Evolutionary conservation across 192 early-diverging fungal species (phyloP).

Genomic region (Coemansia sp.): DNA sequence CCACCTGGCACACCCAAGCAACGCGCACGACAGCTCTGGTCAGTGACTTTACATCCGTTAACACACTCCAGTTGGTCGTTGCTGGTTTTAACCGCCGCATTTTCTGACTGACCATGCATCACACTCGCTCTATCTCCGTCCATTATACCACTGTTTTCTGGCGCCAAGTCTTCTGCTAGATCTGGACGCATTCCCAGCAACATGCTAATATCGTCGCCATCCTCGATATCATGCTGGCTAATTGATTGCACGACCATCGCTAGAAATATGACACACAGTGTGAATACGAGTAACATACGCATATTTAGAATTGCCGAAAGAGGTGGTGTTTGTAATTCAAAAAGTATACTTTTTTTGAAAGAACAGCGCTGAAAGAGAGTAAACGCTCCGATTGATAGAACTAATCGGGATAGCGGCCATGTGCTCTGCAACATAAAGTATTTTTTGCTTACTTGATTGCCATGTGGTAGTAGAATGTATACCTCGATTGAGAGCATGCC

Average conservation of each 20-base stretch:
- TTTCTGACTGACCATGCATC: background rate
- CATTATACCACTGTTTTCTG: background rate
- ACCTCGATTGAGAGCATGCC: too few species aligned
- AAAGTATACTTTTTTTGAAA: background rate
- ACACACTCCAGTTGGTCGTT: conserved; percentile 30
- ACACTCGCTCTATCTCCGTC: background rate
- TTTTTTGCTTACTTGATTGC: too few species aligned
- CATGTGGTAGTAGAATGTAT: too few species aligned
- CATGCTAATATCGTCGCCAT: conserved; percentile 19
- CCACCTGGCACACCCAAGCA: conserved; percentile 51
- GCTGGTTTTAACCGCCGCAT: background rate
- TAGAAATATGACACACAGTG: background rate
- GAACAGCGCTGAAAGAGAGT: background rate
- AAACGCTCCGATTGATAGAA: background rate
- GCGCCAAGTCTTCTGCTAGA: conserved; percentile 27
- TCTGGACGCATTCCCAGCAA: conserved; percentile 38
- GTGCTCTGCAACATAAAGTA: background rate
- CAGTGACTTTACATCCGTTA: conserved; percentile 23
- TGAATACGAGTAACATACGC: background rate
- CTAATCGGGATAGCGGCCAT: background rate
- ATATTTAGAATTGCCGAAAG: background rate
- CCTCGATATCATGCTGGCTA: background rate
- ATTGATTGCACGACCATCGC: background rate
- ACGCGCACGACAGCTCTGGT: conserved; percentile 48
- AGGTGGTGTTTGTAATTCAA: background rate